Percentiles rank a stretch among this genome's conserved stretches.
phyloP scores from a whole-genome alignment of 2,329 filamentous ascomycete species.

The Hypoxylon sp. region DNA sequence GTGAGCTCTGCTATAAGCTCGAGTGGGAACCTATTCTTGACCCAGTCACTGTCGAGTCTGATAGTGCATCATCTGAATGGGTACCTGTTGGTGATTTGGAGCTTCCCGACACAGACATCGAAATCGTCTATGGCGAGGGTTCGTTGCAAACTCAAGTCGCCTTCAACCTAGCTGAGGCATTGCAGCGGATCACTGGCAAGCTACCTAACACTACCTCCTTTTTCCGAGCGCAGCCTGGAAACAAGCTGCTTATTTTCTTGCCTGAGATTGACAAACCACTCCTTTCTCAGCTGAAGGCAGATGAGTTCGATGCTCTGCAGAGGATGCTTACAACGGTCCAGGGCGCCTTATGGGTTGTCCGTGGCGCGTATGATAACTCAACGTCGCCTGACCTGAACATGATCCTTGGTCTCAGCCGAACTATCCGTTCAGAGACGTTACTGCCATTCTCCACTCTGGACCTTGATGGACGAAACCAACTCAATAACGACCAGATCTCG shows the following conservation, averaged over 20 bases:
- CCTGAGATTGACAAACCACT: slow-evolving; percentile 62
- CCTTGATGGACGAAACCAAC: slow-evolving; percentile 49
- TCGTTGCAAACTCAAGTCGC: slow-evolving; percentile 55
- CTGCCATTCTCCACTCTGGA: slow-evolving; percentile 56
- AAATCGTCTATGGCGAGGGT: slow-evolving; percentile 58
- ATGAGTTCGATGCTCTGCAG: slow-evolving; percentile 57
- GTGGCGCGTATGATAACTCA: slow-evolving; percentile 54
- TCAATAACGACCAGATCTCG: slow-evolving; percentile 41
- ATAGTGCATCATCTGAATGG: slow-evolving; percentile 34
- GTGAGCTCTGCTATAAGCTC: slow-evolving; percentile 63
- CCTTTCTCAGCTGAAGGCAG: slow-evolving; percentile 58
- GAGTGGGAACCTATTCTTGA: slow-evolving; percentile 62
- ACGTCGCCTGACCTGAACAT: slow-evolving; percentile 55
- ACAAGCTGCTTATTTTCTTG: slow-evolving; percentile 61
- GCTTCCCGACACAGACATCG: slow-evolving; percentile 54
- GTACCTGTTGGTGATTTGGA: slow-evolving; percentile 32
- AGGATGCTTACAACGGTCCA: slow-evolving; percentile 50
- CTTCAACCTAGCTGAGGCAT: slow-evolving; percentile 53
- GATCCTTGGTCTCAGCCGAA: slow-evolving; percentile 55
- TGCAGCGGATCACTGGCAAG: slow-evolving; percentile 55
- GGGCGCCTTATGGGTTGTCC: slow-evolving; percentile 58
- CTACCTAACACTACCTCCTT: slow-evolving; percentile 54
- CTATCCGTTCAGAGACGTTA: slow-evolving; percentile 55
- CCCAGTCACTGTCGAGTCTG: slow-evolving; percentile 43
- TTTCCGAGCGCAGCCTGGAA: slow-evolving; percentile 51